Evolutionary conservation across 164 flowering plant genomes (phyloP), one percentile per base, ranked within the genome.

Genomic region (Vitis rupestris): DNA sequence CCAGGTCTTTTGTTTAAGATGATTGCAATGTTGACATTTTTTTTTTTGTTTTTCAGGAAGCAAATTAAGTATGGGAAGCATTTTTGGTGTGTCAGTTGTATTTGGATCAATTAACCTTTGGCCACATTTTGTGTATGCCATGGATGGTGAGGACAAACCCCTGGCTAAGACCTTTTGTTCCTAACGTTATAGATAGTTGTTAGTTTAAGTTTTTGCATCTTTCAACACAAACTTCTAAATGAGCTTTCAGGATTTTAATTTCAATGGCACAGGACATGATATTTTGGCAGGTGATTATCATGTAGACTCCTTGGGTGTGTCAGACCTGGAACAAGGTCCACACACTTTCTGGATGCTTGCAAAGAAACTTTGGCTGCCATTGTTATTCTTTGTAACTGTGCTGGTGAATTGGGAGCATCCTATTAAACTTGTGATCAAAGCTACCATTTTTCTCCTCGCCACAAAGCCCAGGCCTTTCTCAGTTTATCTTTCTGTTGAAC

Each of bases 401-500:
- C 64, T 76, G 71, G 14, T 70, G 59, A 67, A 78, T 70, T 80
- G 73, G 86, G 79, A 74, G 54, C 73, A 78, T 58, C 85, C 86
- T 15, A 4, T 85, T 13, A 50, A 47, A 29, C 71, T 85, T 55
- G 81, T 16, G 12, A 53, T 62, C 16, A 75, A 74, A 78, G 65
- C 75, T 47, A 47, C 69, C 54, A 68, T 85, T 51, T 71, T 78
- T 74, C 82, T 83, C 49, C 61, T 83, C 10, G 67, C 78, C 75
- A 82, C 88, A 58, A 81, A 70, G 48, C 86, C 84, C 8, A 65
- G 68, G 59, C 84, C 82, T 72, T 71, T 70, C 14, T 83, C 86
- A 47, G 78, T 85, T 37, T 78, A 85, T 69, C 60, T 78, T 50
- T 74, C 71, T 65, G 66, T 83, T 67, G 82, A 81, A 49, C 63